Conservation (phyloP, 2,329 filamentous ascomycete genomes). For the Arthrobotrys conoides region DNA sequence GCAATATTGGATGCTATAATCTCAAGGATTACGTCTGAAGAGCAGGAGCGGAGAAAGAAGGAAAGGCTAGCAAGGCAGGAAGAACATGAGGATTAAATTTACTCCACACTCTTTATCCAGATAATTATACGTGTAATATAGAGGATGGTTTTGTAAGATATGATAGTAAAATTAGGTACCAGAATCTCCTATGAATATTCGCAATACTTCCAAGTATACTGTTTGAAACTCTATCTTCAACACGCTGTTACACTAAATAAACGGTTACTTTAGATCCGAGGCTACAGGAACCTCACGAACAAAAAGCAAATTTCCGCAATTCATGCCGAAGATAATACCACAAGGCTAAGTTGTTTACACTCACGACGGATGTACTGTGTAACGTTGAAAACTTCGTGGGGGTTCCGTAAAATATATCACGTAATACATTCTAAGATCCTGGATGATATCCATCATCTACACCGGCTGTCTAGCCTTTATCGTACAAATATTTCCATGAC, state of each 20-base stretch:
- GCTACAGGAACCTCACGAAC: background rate
- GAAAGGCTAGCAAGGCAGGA: conserved; percentile 4
- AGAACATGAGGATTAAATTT: background rate
- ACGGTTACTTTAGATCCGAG: too few species aligned
- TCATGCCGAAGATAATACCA: background rate
- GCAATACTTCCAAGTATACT: background rate
- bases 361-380: background rate
- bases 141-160: conserved; percentile 1
- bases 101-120: too few species aligned
- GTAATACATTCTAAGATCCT: background rate
- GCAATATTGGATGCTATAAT: conserved; percentile 42
- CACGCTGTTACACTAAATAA: too few species aligned
- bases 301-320: background rate
- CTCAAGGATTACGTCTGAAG: conserved; percentile 22
- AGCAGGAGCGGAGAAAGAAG: conserved; percentile 28
- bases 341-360: background rate
- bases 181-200: background rate
- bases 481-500: background rate
- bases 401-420: background rate
- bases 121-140: too few species aligned
- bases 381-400: background rate
- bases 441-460: background rate
- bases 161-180: background rate
- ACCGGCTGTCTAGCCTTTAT: background rate
- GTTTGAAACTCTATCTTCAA: background rate